phyloP scores from a whole-genome alignment of 495 filamentous ascomycete genomes.

The Durotheca rogersii region DNA sequence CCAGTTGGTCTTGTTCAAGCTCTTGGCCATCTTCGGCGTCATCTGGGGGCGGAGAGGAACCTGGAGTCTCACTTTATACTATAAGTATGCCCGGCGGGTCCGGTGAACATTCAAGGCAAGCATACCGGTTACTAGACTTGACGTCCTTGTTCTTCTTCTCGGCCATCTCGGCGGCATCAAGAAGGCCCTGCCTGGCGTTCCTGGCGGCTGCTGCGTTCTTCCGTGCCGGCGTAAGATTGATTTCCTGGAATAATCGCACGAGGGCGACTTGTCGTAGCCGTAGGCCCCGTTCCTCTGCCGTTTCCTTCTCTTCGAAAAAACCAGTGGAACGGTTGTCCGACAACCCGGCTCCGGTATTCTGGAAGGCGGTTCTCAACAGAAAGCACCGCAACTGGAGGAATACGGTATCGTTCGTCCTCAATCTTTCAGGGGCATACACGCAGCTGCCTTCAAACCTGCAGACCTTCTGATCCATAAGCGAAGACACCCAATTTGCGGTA shows the following conservation, averaged over 20 bases:
- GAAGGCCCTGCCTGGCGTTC: slow-evolving; percentile 75
- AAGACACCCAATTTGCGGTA: slow-evolving; percentile 89
- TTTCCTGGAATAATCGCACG: slow-evolving; percentile 85
- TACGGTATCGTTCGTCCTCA: slow-evolving; percentile 89
- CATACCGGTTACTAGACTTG: slow-evolving; percentile 25
- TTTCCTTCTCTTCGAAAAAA: slow-evolving; percentile 72
- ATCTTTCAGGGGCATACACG: slow-evolving; percentile 82
- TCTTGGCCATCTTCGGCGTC: slow-evolving; percentile 83
- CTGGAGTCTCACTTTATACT: slow-evolving; percentile 46
- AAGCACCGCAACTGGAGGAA: slow-evolving; percentile 84
- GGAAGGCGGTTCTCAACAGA: slow-evolving; percentile 71
- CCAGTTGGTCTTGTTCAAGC: slow-evolving; percentile 92
- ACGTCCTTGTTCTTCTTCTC: slow-evolving; percentile 70
- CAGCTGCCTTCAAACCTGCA: slow-evolving; percentile 85
- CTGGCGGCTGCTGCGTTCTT: slow-evolving; percentile 74
- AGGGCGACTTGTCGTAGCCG: slow-evolving; percentile 84
- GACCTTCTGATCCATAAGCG: slow-evolving; percentile 86
- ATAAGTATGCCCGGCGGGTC: neutral
- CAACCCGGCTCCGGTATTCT: slow-evolving; percentile 55
- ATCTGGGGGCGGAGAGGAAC: slow-evolving; percentile 51
- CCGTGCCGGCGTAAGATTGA: slow-evolving; percentile 73
- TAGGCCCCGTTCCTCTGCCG: slow-evolving; percentile 77
- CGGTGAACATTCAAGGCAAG: neutral
- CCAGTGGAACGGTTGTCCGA: slow-evolving; percentile 68
- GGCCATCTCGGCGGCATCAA: slow-evolving; percentile 81